Base-by-base conservation (phyloP, 2,329 filamentous ascomycete species). In the Exophiala spinifera region DNA sequence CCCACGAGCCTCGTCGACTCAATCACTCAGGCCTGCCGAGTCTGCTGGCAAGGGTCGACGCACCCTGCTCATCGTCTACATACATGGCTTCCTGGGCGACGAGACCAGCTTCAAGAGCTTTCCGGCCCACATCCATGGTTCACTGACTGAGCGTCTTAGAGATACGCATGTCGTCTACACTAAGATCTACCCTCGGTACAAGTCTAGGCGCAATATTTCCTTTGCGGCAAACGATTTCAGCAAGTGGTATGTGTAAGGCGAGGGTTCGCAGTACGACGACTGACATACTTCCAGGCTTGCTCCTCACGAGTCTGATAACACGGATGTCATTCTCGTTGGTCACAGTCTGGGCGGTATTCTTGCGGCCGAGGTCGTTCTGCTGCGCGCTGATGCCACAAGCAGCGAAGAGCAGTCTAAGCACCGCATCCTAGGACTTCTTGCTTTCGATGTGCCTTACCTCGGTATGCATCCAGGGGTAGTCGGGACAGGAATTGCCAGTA, bases 301-400 rank as follows among this genome's bases (percentile, higher is more conserved):
- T 54, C 89, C 89, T 5, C 89, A 95, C 64, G 87, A 92, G 69
- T 82, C 82, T 23, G 73, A 79, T 3, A 80, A 76, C 17, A 91
- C 89, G 1, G 91, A 96, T 73, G 79, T 95, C 2, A 78, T 96
- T 17, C 77, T 96, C 2, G 76, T 95, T 2, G 91, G 91, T 1
- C 91, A 96, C 69, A 95, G 89, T 39, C 92, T 96, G 84, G 91
- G 91, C 14, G 91, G 91, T 1, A 77, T 96, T 20, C 71, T 96
- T 21, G 83, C 87, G 21, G 89, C 88, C 1, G 91, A 96, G 64
- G 81, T 95, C 21, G 84, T 83, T 2, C 74, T 95, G 42, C 79
- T 87, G 68, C 70, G 61, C 11, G 64, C 72, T 1, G 49, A 58
- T 15, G 46, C 56, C 15, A 40, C 57, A 23, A 55, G 51, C n/a